Percentiles rank a stretch among this genome's conserved stretches.
Evolutionary conservation across 2,329 filamentous ascomycete genomes (phyloP).

Genomic region (Aspergillus niger): DNA sequence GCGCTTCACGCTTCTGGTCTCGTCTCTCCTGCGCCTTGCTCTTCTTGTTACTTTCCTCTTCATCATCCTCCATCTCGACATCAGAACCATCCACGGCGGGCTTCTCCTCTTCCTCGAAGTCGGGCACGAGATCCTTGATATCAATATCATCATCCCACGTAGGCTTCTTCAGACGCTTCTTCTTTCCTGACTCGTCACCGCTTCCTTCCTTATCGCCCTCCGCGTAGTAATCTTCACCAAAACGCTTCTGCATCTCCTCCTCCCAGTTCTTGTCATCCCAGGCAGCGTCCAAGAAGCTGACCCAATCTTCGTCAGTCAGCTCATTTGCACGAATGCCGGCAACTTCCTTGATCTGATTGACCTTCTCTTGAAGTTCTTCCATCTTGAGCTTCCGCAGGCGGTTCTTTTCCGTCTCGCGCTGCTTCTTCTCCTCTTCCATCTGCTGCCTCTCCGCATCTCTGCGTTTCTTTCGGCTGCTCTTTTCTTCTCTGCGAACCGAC

Average conservation of each 20-base stretch:
- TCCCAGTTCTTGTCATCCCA: conserved; percentile 94
- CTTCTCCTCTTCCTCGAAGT: conserved; percentile 73
- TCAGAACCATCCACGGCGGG: conserved; percentile 61
- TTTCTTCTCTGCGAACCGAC: conserved; percentile 83
- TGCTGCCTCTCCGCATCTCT: conserved; percentile 75
- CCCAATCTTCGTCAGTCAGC: conserved; percentile 77
- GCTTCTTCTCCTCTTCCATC: conserved; percentile 75
- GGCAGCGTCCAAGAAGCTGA: conserved; percentile 77
- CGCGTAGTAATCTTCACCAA: conserved; percentile 89
- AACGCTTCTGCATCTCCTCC: conserved; percentile 80
- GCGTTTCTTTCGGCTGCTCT: conserved; percentile 72
- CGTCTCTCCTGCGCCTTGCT: conserved; percentile 52
- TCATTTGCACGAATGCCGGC: conserved; percentile 73
- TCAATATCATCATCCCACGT: conserved; percentile 98
- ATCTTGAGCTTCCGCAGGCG: conserved; percentile 84
- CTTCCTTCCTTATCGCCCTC: conserved; percentile 60
- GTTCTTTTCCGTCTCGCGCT: conserved; percentile 77
- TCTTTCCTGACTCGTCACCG: conserved; percentile 52
- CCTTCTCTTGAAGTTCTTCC: conserved; percentile 84
- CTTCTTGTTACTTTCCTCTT: conserved; percentile 47
- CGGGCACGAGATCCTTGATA: conserved; percentile 86
- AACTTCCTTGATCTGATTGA: conserved; percentile 84
- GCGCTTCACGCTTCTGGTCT: conserved; percentile 70
- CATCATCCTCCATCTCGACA: conserved; percentile 48
- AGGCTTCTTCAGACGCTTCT: conserved; percentile 74